A percentile compares a stretch with the other conserved stretches of the same genome.
phyloP scores from a whole-genome alignment of 2,329 filamentous ascomycete genomes.

The Tolypocladium ophioglossoides region DNA sequence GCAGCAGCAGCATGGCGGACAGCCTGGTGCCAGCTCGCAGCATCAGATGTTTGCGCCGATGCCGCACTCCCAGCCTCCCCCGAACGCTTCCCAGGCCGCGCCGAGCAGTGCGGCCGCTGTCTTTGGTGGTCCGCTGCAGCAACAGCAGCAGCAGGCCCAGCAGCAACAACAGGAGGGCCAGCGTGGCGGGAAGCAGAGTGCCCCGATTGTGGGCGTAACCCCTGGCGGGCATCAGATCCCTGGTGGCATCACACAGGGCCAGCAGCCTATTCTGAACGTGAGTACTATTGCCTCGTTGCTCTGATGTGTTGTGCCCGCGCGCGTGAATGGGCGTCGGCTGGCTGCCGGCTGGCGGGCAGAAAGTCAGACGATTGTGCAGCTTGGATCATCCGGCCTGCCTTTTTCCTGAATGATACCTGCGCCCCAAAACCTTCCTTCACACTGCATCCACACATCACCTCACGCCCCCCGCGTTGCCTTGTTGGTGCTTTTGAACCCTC shows the following conservation, averaged over 20 bases:
- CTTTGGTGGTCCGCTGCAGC: slow-evolving; percentile 60
- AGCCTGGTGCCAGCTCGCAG: slow-evolving; percentile 32
- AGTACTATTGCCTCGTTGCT: slow-evolving; percentile 18
- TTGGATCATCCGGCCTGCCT: not conserved
- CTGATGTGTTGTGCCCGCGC: not conserved
- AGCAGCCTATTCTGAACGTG: slow-evolving; percentile 40
- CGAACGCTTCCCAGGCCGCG: slow-evolving; percentile 43
- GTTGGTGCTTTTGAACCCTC: not conserved
- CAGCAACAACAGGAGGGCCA: slow-evolving; percentile 49
- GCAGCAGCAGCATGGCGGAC: slow-evolving; percentile 44
- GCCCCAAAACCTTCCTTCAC: not conserved
- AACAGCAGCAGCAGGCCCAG: slow-evolving; percentile 28
- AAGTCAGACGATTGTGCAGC: not conserved
- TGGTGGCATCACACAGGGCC: slow-evolving; percentile 28
- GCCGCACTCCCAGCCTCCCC: slow-evolving; percentile 37
- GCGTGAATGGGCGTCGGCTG: not conserved
- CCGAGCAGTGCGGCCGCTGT: slow-evolving; percentile 51
- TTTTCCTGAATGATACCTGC: not conserved
- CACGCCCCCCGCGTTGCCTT: not conserved
- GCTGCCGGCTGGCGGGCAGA: not conserved
- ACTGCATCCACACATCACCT: not conserved
- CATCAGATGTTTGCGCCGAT: slow-evolving; percentile 50
- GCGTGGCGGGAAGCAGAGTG: slow-evolving; percentile 33
- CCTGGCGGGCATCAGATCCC: slow-evolving; percentile 26
- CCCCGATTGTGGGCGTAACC: slow-evolving; percentile 38